A percentile compares a stretch with the other conserved stretches of the same genome.
Conservation (phyloP, 2,329 filamentous ascomycete species). For the Coccinonectria pachysandricola region DNA sequence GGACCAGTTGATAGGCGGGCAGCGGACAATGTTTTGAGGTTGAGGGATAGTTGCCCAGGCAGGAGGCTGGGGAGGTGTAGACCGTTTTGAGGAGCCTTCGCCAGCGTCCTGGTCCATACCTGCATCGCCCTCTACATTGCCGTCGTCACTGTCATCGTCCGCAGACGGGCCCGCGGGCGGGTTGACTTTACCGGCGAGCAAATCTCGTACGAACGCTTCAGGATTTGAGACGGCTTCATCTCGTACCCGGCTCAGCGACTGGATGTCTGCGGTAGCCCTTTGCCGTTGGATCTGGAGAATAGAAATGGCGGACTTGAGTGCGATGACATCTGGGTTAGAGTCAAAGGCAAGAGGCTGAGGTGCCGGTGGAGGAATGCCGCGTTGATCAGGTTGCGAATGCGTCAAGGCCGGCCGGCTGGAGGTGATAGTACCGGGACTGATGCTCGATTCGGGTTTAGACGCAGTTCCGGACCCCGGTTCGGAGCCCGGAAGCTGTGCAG, state of each 20-base stretch:
- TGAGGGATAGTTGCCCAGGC: conserved; percentile 59
- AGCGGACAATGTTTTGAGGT: conserved; percentile 73
- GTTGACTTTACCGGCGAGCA: conserved; percentile 51
- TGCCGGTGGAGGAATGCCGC: conserved; percentile 34
- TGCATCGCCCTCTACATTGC: conserved; percentile 22
- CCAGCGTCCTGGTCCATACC: conserved; percentile 14
- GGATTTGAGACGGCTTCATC: conserved; percentile 61
- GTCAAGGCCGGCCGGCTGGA: conserved; percentile 31
- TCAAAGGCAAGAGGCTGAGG: conserved; percentile 47
- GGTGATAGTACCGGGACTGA: too few species aligned
- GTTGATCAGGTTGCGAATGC: conserved; percentile 34
- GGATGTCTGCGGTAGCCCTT: conserved; percentile 67
- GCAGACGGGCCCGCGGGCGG: conserved; percentile 13
- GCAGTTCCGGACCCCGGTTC: too few species aligned
- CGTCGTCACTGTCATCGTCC: conserved; percentile 17
- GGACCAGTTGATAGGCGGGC: conserved; percentile 86
- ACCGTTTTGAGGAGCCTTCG: conserved; percentile 13
- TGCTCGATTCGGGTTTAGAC: too few species aligned
- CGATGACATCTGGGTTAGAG: conserved; percentile 75
- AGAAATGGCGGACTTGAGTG: conserved; percentile 73
- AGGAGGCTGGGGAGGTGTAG: conserved; percentile 14
- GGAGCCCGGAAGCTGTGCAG: conserved; percentile 22
- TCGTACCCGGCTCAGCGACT: conserved; percentile 58
- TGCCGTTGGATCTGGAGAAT: conserved; percentile 79
- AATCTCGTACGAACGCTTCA: conserved; percentile 57